Conservation (phyloP, 2,329 filamentous ascomycete genomes). For the Penicillium paneum region DNA sequence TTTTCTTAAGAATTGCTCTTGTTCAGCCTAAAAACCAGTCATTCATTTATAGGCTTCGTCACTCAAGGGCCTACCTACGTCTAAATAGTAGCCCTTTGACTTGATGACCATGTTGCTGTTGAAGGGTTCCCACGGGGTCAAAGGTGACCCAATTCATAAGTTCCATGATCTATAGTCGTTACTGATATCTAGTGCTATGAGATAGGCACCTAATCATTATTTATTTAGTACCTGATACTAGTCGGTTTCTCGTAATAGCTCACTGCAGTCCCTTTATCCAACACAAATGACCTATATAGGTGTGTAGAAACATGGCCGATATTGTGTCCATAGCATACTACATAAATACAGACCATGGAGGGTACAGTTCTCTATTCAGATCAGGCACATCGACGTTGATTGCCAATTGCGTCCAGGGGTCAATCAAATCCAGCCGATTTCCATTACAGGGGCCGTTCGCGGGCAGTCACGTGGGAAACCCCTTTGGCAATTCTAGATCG, state of each 20-base stretch:
- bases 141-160: too few species aligned
- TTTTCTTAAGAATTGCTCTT: too few species aligned
- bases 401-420: background rate
- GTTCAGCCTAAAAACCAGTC: too few species aligned
- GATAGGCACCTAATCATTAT: too few species aligned
- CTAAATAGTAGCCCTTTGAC: too few species aligned
- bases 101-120: too few species aligned
- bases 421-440: background rate
- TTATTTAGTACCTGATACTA: background rate
- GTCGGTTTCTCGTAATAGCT: background rate
- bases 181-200: too few species aligned
- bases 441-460: slow-evolving; percentile 2
- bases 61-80: too few species aligned
- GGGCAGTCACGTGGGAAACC: slow-evolving; percentile 1
- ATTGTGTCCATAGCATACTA: background rate
- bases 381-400: background rate
- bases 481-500: background rate
- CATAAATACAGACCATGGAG: too few species aligned
- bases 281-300: background rate
- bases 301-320: background rate
- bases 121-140: too few species aligned
- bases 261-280: background rate
- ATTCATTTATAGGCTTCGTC: too few species aligned
- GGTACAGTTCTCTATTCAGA: background rate
- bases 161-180: too few species aligned